These are phyloP conservation scores for Wallacemonas sp. DNA, from an alignment of 208 protist genomes.

Conservation along the genomic window DNA sequence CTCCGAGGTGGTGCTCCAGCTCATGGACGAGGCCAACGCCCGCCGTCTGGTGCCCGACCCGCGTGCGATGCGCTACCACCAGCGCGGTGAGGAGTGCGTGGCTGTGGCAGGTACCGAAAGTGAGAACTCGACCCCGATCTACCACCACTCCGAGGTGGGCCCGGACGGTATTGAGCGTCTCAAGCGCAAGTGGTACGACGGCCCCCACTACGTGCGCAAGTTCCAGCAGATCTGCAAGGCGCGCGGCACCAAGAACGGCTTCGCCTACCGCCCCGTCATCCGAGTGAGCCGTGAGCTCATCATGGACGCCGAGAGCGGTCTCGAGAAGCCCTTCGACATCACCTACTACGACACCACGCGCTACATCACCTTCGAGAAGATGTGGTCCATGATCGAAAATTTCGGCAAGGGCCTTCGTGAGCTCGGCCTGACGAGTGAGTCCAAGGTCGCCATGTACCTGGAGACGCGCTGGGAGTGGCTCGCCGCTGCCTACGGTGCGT, in stretches of 20 bases:
- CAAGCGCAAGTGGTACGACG: slow-evolving; percentile 27
- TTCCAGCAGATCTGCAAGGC: slow-evolving; percentile 26
- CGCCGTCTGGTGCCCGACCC: slow-evolving; percentile 26
- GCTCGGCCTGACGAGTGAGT: slow-evolving; percentile 19
- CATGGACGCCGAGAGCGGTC: slow-evolving; percentile 20
- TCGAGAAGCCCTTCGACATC: slow-evolving; percentile 28
- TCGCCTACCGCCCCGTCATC: slow-evolving; percentile 34
- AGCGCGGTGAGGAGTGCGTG: slow-evolving; percentile 21
- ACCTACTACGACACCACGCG: slow-evolving; percentile 29
- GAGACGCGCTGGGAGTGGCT: slow-evolving; percentile 56
- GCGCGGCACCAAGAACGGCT: slow-evolving; percentile 15
- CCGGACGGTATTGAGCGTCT: slow-evolving; percentile 18
- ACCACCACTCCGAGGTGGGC: slow-evolving; percentile 12
- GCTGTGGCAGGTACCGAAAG: slow-evolving; percentile 23
- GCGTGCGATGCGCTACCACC: slow-evolving; percentile 17
- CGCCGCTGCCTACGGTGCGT: slow-evolving; percentile 34
- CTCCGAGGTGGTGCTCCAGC: slow-evolving; percentile 20
- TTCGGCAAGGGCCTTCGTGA: slow-evolving; percentile 35
- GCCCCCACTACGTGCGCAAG: slow-evolving; percentile 21
- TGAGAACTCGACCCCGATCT: slow-evolving; percentile 15
- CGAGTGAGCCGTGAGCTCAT: slow-evolving; percentile 23
- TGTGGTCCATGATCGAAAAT: slow-evolving; percentile 26
- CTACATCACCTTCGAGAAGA: slow-evolving; percentile 31
- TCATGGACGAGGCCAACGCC: slow-evolving; percentile 33
- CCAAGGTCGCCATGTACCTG: slow-evolving; percentile 41